A percentile compares a stretch with the other conserved stretches of the same genome.
Evolutionary conservation across 1,139 yeast species (phyloP).

Genomic region (Hyphopichia burtonii): DNA sequence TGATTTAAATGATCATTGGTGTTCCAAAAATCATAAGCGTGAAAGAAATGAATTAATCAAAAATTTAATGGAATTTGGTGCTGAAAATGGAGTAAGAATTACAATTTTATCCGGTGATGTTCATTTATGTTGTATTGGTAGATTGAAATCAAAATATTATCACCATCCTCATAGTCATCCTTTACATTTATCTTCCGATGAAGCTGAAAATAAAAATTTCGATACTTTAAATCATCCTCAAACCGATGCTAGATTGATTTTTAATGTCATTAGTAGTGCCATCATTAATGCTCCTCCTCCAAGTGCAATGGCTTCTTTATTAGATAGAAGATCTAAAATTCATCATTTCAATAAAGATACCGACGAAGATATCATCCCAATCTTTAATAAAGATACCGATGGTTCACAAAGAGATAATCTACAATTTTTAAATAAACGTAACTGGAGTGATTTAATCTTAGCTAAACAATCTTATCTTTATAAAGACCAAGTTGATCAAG

Average conservation of each 20-base stretch:
- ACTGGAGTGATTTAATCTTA: constrained; percentile 58
- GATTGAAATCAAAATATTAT: constrained; percentile 64
- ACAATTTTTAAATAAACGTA: constrained; percentile 73
- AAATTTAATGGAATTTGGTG: constrained; percentile 61
- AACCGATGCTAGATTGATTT: constrained; percentile 71
- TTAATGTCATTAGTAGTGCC: constrained; percentile 86
- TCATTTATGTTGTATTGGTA: constrained; percentile 81
- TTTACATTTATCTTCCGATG: constrained; percentile 13
- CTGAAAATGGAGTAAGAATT: constrained; percentile 62
- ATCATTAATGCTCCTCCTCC: constrained; percentile 94
- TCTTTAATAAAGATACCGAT: constrained; percentile 64
- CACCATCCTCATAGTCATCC: constrained; percentile 39
- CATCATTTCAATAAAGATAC: constrained; percentile 66
- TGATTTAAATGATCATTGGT: constrained; percentile 96
- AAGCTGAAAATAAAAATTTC: constrained; percentile 29
- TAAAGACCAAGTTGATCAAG: constrained; percentile 15
- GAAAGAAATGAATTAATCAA: constrained; percentile 69
- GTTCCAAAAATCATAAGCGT: constrained; percentile 76
- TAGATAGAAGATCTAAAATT: constrained; percentile 61
- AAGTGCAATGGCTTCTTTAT: constrained; percentile 70
- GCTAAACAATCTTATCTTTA: constrained; percentile 34
- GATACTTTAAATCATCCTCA: constrained; percentile 53
- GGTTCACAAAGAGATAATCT: constrained; percentile 53
- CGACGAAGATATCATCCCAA: constrained; percentile 77
- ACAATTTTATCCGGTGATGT: constrained; percentile 93